phyloP scores from a whole-genome alignment of 257 asterid species.

The Solanum arcanum region DNA sequence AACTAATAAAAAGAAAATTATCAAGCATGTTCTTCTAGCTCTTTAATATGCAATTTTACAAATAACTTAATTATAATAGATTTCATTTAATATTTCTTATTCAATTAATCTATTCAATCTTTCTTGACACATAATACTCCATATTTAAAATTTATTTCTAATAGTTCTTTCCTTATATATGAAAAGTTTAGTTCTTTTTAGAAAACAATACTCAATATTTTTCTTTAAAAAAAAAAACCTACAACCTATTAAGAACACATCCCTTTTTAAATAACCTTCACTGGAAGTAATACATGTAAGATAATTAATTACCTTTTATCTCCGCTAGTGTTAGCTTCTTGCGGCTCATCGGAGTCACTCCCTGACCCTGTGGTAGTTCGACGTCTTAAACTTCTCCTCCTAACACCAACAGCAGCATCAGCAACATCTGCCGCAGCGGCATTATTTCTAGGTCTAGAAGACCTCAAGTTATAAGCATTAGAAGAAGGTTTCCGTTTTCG shows the following conservation, averaged over 20 bases:
- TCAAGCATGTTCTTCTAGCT: background rate
- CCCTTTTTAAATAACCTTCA: background rate
- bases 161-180: too few species aligned
- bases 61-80: too few species aligned
- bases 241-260: background rate
- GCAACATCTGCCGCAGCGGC: background rate
- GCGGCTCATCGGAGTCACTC: conserved; percentile 61
- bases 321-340: conserved; percentile 67
- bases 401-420: conserved; percentile 6
- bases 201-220: too few species aligned
- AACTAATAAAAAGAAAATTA: background rate
- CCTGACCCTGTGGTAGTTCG: conserved; percentile 29
- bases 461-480: background rate
- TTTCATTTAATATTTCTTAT: too few species aligned
- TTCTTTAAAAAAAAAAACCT: too few species aligned
- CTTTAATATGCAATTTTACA: background rate
- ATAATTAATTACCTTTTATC: conserved; percentile 38
- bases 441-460: conserved; percentile 1
- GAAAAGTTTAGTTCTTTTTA: too few species aligned
- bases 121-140: background rate
- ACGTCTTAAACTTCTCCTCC: conserved; percentile 32
- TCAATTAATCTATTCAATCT: background rate
- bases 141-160: background rate
- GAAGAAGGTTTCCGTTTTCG: background rate
- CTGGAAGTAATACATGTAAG: background rate